These are phyloP conservation scores for Trypethelium eluteriae DNA, from an alignment of 495 filamentous ascomycete species.

Conservation along the genomic window DNA sequence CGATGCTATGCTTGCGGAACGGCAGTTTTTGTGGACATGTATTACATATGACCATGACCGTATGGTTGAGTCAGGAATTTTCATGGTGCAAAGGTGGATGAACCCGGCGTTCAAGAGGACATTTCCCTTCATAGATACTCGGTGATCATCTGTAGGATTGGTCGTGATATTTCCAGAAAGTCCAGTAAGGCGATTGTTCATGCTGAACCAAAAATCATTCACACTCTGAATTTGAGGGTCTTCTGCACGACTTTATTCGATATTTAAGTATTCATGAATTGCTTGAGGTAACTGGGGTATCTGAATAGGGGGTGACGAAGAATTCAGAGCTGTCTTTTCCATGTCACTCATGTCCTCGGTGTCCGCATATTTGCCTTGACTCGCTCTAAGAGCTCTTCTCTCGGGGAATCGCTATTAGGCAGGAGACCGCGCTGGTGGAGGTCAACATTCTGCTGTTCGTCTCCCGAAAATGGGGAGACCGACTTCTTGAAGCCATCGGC, in stretches of 20 bases:
- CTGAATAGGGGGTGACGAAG: background rate
- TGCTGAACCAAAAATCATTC: too few relatives aligned
- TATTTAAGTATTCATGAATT: background rate
- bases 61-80: too few relatives aligned
- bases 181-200: too few relatives aligned
- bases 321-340: background rate
- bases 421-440: slow-evolving; percentile 59
- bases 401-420: slow-evolving; percentile 56
- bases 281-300: background rate
- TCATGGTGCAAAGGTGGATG: too few relatives aligned
- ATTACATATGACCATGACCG: background rate
- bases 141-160: too few relatives aligned
- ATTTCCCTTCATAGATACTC: too few relatives aligned
- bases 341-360: slow-evolving; percentile 18
- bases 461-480: background rate
- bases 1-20: background rate
- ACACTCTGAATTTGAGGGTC: too few relatives aligned
- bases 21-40: background rate
- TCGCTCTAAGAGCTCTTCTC: slow-evolving; percentile 70
- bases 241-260: too few relatives aligned
- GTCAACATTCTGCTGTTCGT: background rate
- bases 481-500: slow-evolving; percentile 3
- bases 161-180: too few relatives aligned
- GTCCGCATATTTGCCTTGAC: slow-evolving; percentile 68
- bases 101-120: too few relatives aligned